Evolutionary conservation across 2,329 filamentous ascomycete species (phyloP).

Genomic region (Aureobasidium sp.): DNA sequence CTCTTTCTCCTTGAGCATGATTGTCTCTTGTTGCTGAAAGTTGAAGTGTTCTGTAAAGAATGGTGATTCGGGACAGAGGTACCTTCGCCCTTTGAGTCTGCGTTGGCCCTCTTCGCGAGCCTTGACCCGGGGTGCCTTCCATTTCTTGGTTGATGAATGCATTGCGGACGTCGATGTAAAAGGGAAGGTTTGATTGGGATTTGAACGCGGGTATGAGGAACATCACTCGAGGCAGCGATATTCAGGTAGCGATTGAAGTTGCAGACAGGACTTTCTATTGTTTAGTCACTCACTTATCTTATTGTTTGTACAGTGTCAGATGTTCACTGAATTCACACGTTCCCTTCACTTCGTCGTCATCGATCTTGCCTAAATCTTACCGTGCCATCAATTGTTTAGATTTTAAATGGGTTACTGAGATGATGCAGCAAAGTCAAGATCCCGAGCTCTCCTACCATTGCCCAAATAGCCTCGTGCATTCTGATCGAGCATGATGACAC

Average conservation of each 20-base stretch:
- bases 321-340: not conserved
- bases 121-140: conserved; percentile 18
- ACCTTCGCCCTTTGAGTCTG: conserved; percentile 20
- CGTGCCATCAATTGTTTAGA: not conserved
- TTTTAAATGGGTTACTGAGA: not conserved
- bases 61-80: conserved; percentile 23
- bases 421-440: not conserved
- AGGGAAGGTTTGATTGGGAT: not conserved
- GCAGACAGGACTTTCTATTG: not conserved
- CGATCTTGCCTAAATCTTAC: too few relatives aligned
- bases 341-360: not conserved
- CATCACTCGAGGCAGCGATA: not conserved
- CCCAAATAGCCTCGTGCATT: not conserved
- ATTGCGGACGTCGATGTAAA: conserved; percentile 7
- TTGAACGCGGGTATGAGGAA: not conserved
- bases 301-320: not conserved
- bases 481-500: not conserved
- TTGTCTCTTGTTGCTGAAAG: conserved; percentile 19
- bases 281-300: not conserved
- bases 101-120: conserved; percentile 18
- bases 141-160: conserved; percentile 18
- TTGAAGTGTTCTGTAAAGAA: conserved; percentile 24
- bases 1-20: conserved; percentile 19
- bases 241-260: not conserved
- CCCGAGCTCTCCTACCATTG: not conserved